Base-by-base conservation (phyloP, 768 basidiomycete genomes). In the Hemileccinum impolitum region DNA sequence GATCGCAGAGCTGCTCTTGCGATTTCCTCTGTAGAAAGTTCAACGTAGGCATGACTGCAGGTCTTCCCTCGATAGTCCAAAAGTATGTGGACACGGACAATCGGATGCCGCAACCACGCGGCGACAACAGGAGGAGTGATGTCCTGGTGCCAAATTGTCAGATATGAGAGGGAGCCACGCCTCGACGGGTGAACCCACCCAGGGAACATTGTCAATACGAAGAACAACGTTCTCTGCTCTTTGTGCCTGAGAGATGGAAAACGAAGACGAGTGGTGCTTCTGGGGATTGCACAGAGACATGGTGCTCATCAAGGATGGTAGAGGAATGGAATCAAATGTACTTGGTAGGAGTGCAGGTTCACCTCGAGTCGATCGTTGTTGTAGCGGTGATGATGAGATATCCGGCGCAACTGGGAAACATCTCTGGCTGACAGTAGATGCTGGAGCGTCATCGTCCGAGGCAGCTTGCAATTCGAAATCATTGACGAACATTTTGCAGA, bases 171-270 rank as follows among this genome's bases (percentile, higher is more conserved):
- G 23, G 37, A 15, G 32, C 25, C 38, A 17, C n/a, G 13, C n/a
- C 23, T 25, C 52, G 19, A 30, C 28, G 28, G 45, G 39, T 43
- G 36, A 39, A 69, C 79, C 37, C 59, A 90, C 88, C 90, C 90
- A 92, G 43, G 90, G 90, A 46, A 92, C 88, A 58, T 93, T 92
- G 63, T 92, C 90, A 55, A 93, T 87, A 21, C 90, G 74, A 38
- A 93, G 74, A 12, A 92, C 89, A 26, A 83, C 73, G 21, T 75
- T 70, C 31, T 80, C 77, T 39, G 43, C 39, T 41, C 56, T 48
- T 39, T 50, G 60, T 5, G 19, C 15, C 46, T 52, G 60, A 23
- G 56, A 23, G 25, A 54, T 26, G 9, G 43, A 17, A 34, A 56
- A 57, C 3, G 63, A 34, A 26, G 59, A 48, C 1, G 49, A 18